phyloP scores from a whole-genome alignment of 2,329 filamentous ascomycete genomes.

The Malbranchea cinnamomea region DNA sequence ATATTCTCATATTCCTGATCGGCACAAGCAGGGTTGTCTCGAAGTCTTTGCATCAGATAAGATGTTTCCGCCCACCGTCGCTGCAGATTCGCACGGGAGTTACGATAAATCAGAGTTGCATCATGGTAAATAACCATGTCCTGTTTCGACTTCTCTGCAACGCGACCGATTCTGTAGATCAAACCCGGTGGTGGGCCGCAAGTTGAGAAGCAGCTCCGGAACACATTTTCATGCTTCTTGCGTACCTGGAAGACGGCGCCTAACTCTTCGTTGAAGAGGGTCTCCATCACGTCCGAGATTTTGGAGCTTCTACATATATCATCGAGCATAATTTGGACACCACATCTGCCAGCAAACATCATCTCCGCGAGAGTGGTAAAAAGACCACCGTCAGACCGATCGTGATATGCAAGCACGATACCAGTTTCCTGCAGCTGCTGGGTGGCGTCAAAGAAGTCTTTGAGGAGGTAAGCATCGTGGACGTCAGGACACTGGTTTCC shows the following conservation, averaged over 20 bases:
- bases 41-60: conserved; percentile 74
- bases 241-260: conserved; percentile 92
- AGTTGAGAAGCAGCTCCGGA: conserved; percentile 80
- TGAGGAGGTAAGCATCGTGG: conserved; percentile 62
- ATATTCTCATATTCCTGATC: conserved; percentile 69
- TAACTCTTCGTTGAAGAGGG: conserved; percentile 90
- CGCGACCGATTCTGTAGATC: conserved; percentile 69
- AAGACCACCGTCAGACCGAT: conserved; percentile 82
- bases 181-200: conserved; percentile 70
- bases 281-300: conserved; percentile 51
- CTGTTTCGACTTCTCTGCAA: conserved; percentile 54
- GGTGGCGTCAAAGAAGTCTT: conserved; percentile 84
- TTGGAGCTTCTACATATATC: conserved; percentile 44
- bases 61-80: conserved; percentile 82
- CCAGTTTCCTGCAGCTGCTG: conserved; percentile 50
- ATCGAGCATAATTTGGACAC: conserved; percentile 73
- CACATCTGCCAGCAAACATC: conserved; percentile 93
- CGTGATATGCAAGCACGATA: conserved; percentile 84
- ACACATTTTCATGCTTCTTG: conserved; percentile 67
- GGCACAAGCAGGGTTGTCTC: conserved; percentile 78
- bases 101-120: conserved; percentile 50
- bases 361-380: conserved; percentile 87
- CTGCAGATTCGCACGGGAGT: conserved; percentile 60
- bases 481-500: conserved; percentile 79
- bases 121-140: conserved; percentile 61